Conservation (phyloP, 2,329 filamentous ascomycete species). For the Chaetomium olivaceum region DNA sequence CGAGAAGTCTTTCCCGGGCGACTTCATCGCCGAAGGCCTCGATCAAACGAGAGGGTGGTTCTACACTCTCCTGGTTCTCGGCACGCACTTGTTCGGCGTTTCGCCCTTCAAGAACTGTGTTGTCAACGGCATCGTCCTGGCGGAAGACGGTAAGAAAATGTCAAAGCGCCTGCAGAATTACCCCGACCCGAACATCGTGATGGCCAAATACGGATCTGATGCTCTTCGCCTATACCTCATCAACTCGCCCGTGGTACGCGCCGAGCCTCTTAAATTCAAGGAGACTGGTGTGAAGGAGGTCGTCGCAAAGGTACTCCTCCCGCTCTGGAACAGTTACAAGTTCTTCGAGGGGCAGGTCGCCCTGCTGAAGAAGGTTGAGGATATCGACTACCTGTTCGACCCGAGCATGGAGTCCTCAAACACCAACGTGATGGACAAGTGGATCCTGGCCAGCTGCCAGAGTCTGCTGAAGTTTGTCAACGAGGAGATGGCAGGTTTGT, state of each 20-base stretch:
- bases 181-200: conserved; percentile 80
- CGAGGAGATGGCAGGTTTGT: conserved; percentile 79
- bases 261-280: conserved; percentile 87
- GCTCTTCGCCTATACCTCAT: conserved; percentile 93
- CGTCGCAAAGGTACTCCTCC: conserved; percentile 84
- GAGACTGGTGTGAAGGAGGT: conserved; percentile 93
- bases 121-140: conserved; percentile 92
- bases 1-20: conserved; percentile 78
- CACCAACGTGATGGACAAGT: conserved; percentile 91
- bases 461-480: conserved; percentile 90
- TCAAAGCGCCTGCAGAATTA: conserved; percentile 97
- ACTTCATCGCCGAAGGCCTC: conserved; percentile 86
- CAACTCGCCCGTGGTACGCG: conserved; percentile 92
- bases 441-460: conserved; percentile 92
- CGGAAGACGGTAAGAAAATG: conserved; percentile 98
- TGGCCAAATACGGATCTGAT: conserved; percentile 87
- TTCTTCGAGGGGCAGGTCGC: conserved; percentile 90
- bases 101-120: conserved; percentile 93
- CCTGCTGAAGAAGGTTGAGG: conserved; percentile 81
- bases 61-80: conserved; percentile 86
- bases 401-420: conserved; percentile 73
- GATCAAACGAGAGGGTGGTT: conserved; percentile 98
- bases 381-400: conserved; percentile 76
- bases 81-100: conserved; percentile 80
- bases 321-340: conserved; percentile 95